Evolutionary conservation across 2,329 filamentous ascomycete genomes (phyloP).

Genomic region (Microcyclosporella mali): DNA sequence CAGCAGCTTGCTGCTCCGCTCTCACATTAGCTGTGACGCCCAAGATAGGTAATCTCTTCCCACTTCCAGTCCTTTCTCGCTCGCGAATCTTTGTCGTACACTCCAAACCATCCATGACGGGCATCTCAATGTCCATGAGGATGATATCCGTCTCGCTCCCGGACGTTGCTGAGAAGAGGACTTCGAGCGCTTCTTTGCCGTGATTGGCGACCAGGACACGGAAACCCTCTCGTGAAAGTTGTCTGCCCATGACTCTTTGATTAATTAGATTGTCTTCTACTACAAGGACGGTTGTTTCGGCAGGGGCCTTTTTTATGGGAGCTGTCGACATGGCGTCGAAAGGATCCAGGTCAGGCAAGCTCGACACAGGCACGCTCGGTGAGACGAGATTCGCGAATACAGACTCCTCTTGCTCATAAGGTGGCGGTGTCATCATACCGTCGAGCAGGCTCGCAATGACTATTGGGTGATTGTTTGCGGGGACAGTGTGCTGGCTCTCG

Average conservation of each 20-base stretch:
- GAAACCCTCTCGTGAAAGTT: constrained; percentile 19
- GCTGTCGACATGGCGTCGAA: not conserved
- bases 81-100: constrained; percentile 22
- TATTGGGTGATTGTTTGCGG: too few species aligned
- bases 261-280: constrained; percentile 28
- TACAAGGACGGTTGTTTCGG: constrained; percentile 3
- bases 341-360: not conserved
- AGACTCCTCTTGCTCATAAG: too few species aligned
- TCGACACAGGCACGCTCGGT: not conserved
- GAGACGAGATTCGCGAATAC: too few species aligned
- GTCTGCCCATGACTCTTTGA: constrained; percentile 23
- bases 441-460: too few species aligned
- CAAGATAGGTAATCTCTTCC: constrained; percentile 57
- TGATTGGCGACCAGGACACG: constrained; percentile 22
- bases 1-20: constrained; percentile 53
- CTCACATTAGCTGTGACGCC: constrained; percentile 66
- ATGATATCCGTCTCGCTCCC: constrained; percentile 16
- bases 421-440: too few species aligned
- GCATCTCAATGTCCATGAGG: constrained; percentile 31
- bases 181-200: constrained; percentile 26
- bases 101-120: constrained; percentile 27
- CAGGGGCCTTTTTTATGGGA: not conserved
- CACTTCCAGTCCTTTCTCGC: constrained; percentile 5
- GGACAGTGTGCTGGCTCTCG: too few species aligned
- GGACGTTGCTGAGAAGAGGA: constrained; percentile 17